A percentile compares a stretch with the other conserved stretches of the same genome.
These are phyloP conservation scores for Peribolospora baueri DNA, from an alignment of 768 basidiomycete genomes.

Conservation along the genomic window DNA sequence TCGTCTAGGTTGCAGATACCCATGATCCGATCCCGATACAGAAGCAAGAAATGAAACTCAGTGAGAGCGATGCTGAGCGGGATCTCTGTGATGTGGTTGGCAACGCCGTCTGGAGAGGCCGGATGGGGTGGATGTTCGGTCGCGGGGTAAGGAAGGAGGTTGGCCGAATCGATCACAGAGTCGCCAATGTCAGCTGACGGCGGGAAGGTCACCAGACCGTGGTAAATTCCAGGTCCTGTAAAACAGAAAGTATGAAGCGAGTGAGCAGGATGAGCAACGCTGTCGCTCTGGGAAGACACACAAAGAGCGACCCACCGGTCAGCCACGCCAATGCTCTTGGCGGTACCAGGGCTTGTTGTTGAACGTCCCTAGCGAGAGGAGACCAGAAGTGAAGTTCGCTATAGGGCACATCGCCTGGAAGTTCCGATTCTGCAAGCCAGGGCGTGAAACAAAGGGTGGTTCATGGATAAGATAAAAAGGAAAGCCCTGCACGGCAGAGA, in stretches of 20 bases:
- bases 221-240: constrained; percentile 65
- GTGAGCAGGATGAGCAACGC: neutral
- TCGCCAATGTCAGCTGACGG: constrained; percentile 33
- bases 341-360: constrained; percentile 23
- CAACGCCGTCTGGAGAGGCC: constrained; percentile 13
- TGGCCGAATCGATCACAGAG: constrained; percentile 49
- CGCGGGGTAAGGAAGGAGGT: constrained; percentile 51
- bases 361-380: constrained; percentile 21
- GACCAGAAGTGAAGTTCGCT: constrained; percentile 66
- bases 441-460: constrained; percentile 12
- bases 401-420: constrained; percentile 44
- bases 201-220: constrained; percentile 44
- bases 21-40: constrained; percentile 53
- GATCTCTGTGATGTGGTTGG: constrained; percentile 19
- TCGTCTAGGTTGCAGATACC: constrained; percentile 62
- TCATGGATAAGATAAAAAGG: neutral
- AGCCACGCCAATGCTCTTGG: constrained; percentile 71
- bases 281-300: neutral
- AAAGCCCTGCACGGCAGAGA: constrained; percentile 3
- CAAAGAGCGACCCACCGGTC: constrained; percentile 35
- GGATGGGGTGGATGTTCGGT: constrained; percentile 14
- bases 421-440: constrained; percentile 46
- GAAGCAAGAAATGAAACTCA: constrained; percentile 71
- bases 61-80: constrained; percentile 63
- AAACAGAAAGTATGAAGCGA: neutral